phyloP scores from a whole-genome alignment of 225 moss, liverwort and hornwort species.

The Rhytidiadelphus loreus region DNA sequence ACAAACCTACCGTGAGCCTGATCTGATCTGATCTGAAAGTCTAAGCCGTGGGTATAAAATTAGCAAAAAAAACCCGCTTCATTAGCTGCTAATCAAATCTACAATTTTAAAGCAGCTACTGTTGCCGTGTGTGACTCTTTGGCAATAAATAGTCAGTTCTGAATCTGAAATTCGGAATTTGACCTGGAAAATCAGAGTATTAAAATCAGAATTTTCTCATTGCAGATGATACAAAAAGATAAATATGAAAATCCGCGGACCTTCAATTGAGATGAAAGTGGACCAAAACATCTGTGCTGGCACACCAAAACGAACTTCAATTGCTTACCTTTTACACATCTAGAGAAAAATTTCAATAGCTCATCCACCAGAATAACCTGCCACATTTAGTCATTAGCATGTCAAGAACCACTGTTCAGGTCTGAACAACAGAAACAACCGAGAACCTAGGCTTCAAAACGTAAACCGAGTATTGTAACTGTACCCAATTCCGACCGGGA shows the following conservation, averaged over 20 bases:
- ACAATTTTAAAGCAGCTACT: constrained; percentile 18
- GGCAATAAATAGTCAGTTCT: constrained; percentile 72
- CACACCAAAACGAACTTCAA: neutral
- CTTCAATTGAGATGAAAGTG: neutral
- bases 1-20: constrained; percentile 23
- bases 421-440: neutral
- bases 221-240: neutral
- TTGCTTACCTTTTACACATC: constrained; percentile 54
- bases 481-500: too few species aligned
- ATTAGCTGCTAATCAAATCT: constrained; percentile 13
- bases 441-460: neutral
- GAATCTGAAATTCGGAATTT: constrained; percentile 57
- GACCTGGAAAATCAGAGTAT: constrained; percentile 35
- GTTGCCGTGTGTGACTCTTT: constrained; percentile 80
- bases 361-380: constrained; percentile 88
- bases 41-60: constrained; percentile 13
- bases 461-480: neutral
- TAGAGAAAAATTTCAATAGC: constrained; percentile 78
- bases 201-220: neutral
- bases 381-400: neutral
- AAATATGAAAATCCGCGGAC: neutral
- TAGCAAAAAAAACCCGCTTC: constrained; percentile 14
- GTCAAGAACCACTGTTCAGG: neutral
- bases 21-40: constrained; percentile 1
- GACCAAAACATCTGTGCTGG: neutral